Conservation (phyloP, 805 yeast genomes). For the Ascoidea tarda region DNA sequence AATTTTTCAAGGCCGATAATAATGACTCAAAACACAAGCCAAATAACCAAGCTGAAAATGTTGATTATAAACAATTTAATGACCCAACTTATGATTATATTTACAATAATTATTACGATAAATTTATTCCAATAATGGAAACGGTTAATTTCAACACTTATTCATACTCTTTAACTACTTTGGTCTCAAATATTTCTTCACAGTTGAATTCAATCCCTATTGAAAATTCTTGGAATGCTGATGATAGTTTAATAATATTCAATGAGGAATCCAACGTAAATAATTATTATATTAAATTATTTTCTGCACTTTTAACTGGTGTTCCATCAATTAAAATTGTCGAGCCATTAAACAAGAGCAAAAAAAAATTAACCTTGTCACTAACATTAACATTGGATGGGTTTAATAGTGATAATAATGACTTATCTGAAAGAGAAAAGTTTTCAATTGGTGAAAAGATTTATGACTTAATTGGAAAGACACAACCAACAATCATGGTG, state of each 20-base stretch:
- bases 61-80: slow-evolving; percentile 2
- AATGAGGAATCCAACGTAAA: slow-evolving; percentile 4
- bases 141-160: slow-evolving; percentile 9
- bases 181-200: slow-evolving; percentile 7
- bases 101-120: neutral
- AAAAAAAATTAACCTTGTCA: neutral
- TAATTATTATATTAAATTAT: slow-evolving; percentile 3
- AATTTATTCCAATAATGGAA: slow-evolving; percentile 6
- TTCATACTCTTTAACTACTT: slow-evolving; percentile 6
- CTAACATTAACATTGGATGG: too few relatives aligned
- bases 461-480: too few relatives aligned
- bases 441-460: neutral
- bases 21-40: neutral
- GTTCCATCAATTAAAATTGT: slow-evolving; percentile 1
- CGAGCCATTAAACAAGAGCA: neutral
- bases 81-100: slow-evolving; percentile 3
- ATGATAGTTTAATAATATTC: slow-evolving; percentile 4
- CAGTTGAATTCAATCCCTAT: slow-evolving; percentile 6
- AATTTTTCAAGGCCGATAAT: neutral
- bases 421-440: neutral
- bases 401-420: too few relatives aligned
- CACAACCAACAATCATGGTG: neutral
- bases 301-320: slow-evolving; percentile 5
- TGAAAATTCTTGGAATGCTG: slow-evolving; percentile 4
- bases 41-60: neutral